These are phyloP conservation scores for Naganishia sp. DNA, from an alignment of 1,284 basidiomycete genomes.

Conservation along the genomic window DNA sequence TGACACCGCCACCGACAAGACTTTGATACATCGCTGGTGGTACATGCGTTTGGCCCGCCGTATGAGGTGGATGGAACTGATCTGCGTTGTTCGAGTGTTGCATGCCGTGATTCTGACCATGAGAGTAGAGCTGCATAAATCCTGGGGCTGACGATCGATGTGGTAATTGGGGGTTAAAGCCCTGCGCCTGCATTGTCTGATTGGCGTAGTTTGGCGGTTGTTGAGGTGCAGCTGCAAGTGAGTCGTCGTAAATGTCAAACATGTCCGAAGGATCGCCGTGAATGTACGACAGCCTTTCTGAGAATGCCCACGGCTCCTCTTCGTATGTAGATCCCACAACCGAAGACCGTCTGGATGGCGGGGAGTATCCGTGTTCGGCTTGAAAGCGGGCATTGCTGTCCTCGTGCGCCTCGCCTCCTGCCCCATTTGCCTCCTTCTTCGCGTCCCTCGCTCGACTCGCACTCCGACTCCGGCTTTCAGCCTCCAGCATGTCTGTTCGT, in stretches of 20 bases:
- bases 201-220: neutral
- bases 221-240: constrained; percentile 2
- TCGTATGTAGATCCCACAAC: constrained; percentile 17
- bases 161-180: constrained; percentile 9
- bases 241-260: constrained; percentile 29
- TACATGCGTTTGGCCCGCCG: neutral
- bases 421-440: constrained; percentile 5
- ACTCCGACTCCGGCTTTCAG: constrained; percentile 14
- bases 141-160: constrained; percentile 20
- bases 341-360: constrained; percentile 9
- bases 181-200: constrained; percentile 2
- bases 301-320: constrained; percentile 22
- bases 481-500: constrained; percentile 11
- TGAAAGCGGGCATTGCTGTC: neutral
- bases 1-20: neutral
- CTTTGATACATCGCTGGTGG: neutral
- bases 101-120: constrained; percentile 9
- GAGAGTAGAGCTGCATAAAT: constrained; percentile 11
- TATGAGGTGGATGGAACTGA: neutral
- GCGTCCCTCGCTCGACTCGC: constrained; percentile 13
- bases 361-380: constrained; percentile 12
- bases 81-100: constrained; percentile 4
- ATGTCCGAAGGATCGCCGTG: constrained; percentile 25
- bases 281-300: constrained; percentile 24
- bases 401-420: neutral